Evolutionary conservation across 306 rosid species (phyloP), one percentile per base, ranked within the genome.

Genomic region (Lupinus albus): DNA sequence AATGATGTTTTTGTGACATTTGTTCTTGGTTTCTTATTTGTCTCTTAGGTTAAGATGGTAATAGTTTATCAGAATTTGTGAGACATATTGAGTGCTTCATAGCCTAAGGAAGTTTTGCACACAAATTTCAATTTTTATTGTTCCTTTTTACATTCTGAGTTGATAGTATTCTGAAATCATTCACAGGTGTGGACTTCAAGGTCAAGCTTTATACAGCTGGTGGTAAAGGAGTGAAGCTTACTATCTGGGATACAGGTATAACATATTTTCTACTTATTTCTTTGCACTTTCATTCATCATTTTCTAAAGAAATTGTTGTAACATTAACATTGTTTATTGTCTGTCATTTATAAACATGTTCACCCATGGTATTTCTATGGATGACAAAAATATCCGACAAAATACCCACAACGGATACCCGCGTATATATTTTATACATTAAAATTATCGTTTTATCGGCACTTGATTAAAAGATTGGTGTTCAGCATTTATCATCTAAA

Each of bases 211-310:
- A 88, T 35, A 85, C 95, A 16, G 69, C 90, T 46, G 87, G 82
- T 41, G 96, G 89, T 11, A 93, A 88, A 74, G 82, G 82, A 78
- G 75, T 90, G 86, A 93, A 93, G 92, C 97, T 93, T 54, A 93
- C 99, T 17, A 88, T 93, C 48, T 93, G 99, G 99, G 99, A 93
- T 85, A 93, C 99, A 54, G 99, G 99, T 93, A 74, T 93, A 74
- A 39, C 44, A 51, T 42, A 7, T 58, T 49, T 49, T 49, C 51
- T 33, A 33, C 8, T 33, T 25, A 25, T 25, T 25, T n/a, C n/a
- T n/a, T n/a, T n/a, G n/a, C n/a, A n/a, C n/a, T n/a, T n/a, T n/a
- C n/a, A n/a, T n/a, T n/a, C n/a, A n/a, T n/a, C n/a, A n/a, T n/a
- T n/a, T n/a, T n/a, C n/a, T n/a, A n/a, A n/a, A n/a, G n/a, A n/a